Evolutionary conservation across 179 eudicot species (phyloP).

Genomic region (Camellia oleifera): DNA sequence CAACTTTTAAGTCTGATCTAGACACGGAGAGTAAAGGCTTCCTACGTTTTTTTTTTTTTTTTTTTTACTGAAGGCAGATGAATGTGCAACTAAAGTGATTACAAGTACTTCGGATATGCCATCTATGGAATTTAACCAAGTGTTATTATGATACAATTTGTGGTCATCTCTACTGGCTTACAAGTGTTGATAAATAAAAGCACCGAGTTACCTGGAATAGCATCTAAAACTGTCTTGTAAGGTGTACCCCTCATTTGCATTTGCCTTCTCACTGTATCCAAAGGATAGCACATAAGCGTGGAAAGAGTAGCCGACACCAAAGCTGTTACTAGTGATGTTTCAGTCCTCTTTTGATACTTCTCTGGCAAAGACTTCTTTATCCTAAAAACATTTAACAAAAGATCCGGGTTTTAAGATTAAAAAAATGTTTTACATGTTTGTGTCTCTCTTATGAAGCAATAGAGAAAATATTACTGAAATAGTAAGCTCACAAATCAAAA

Average conservation of each 20-base stretch:
- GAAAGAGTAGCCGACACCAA: conserved; percentile 78
- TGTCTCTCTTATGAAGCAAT: conserved; percentile 19
- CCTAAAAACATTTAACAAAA: conserved; percentile 40
- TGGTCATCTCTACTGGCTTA: not conserved
- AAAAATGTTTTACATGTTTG: not conserved
- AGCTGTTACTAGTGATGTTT: conserved; percentile 73
- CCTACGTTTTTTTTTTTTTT: no score
- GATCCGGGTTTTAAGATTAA: conserved; percentile 7
- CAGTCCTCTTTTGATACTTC: conserved; percentile 77
- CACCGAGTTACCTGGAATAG: conserved; percentile 59
- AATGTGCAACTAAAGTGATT: not conserved
- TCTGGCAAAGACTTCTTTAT: conserved; percentile 94
- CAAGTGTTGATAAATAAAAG: not conserved
- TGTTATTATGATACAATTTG: not conserved
- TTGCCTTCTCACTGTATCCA: conserved; percentile 90
- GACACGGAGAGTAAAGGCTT: not conserved
- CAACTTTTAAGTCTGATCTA: not conserved
- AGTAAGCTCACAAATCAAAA: conserved; percentile 91
- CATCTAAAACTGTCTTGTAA: conserved; percentile 79
- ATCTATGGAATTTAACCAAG: not conserved
- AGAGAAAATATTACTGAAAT: conserved; percentile 21
- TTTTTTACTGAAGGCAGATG: not conserved
- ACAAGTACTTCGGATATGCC: not conserved
- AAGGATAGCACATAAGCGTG: conserved; percentile 83
- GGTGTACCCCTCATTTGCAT: conserved; percentile 96